Base-by-base conservation (phyloP, 2,329 filamentous ascomycete genomes). In the Diaporthe sp. region DNA sequence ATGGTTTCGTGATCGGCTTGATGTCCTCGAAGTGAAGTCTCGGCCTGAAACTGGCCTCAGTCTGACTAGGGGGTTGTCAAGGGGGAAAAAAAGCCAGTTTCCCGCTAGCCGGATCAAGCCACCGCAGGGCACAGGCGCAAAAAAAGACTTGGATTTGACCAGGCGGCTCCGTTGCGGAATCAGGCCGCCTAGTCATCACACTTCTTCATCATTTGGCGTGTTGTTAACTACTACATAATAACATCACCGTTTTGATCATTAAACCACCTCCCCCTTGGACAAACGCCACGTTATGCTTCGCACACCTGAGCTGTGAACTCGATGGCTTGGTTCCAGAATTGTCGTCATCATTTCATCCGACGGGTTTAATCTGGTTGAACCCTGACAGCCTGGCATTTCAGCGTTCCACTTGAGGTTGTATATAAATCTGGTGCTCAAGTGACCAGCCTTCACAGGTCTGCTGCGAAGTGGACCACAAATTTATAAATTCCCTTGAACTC, bases 101-200 rank as follows among this genome's bases (percentile, higher is more conserved):
- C 22, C 65, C 65, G 65, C 65, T 69, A 69, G 49, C 65, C 65
- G 65, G 3, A 69, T 69, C 34, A 19, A 69, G 65, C 49, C 65
- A 69, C 22, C 15, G 7, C 31, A 13, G 46, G 22, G 22, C n/a
- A 39, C 31, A n/a, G 22, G 22, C n/a, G 19, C 31, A n/a, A 68
- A 8, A n/a, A 51, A 8, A n/a, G 39, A n/a, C 12, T 44, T 44
- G 13, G 28, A 22, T 44, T 46, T 25, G 42, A 19, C 62, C 46
- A 19, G 62, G 19, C 44, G 31, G 46, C 46, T 51, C 44, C 44
- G 31, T 68, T 28, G 31, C 62, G 62, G 44, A 39, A 37, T 68
- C 31, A 8, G 12, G 13, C 28, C 62, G 31, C 44, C 62, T 37
- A 17, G 8, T 10, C 12, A 19, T 19, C 44, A 28, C 28, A 51